Evolutionary conservation across 352 stramenopile genomes (phyloP), one percentile per base, ranked within the genome.

Genomic region (Lagenidium giganteum): DNA sequence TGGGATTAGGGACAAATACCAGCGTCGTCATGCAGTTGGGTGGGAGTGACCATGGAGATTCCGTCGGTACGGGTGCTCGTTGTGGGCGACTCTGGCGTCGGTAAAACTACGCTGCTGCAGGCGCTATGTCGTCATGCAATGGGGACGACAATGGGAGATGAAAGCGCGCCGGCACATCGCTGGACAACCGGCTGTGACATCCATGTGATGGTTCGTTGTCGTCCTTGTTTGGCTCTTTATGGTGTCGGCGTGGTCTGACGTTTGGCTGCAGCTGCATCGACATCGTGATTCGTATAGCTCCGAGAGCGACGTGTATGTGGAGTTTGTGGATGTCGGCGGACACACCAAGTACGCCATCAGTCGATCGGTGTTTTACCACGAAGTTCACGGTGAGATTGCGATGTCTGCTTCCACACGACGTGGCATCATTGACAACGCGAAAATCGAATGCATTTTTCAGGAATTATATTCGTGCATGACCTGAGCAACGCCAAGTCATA

Each of bases 111-210:
- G 51, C 58, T 94, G 17, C 54, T 94, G 37, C 69, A 65, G n/a
- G 55, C 57, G 6, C 20, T 91, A 9, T 92, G 83, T 46, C 64
- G 62, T 21, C 38, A 54, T 12, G 32, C 38, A 34, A 43, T 49
- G 0, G 22, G 48, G 33, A 61, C n/a, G 17, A 57, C n/a, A 25
- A 38, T 42, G 21, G 18, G 12, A n/a, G 36, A 33, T 16, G 28
- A 14, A 13, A 29, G 33, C 12, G 27, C 27, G 8, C 53, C 48
- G 28, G 20, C 51, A 30, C 62, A 78, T 12, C 59, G 70, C 5
- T 93, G 80, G 83, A 94, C 83, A 8, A 87, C 79, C 16, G 83
- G 83, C 29, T 94, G 83, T 40, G 81, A 90, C 31, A 64, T 87
- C 4, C 72, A 94, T 42, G 77, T 93, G 11, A 54, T 93, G 41